Conservation (phyloP, 2,329 filamentous ascomycete genomes). For the Dactylellina cionopaga region DNA sequence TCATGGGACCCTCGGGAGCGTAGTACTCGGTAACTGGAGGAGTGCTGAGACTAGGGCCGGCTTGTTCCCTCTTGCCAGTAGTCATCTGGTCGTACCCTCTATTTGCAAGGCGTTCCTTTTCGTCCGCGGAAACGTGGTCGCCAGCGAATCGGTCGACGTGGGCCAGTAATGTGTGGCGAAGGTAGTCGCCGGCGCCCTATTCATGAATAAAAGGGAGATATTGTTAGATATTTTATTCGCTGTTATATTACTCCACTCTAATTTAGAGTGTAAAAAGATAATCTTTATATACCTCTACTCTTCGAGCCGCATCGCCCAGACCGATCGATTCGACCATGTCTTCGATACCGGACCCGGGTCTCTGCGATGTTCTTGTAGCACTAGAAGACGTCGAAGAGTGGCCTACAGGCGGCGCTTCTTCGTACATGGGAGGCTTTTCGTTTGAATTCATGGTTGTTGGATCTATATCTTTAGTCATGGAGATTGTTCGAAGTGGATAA, state of each 20-base stretch:
- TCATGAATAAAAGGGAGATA: no score
- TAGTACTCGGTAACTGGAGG: slow-evolving; percentile 16
- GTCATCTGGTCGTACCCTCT: slow-evolving; percentile 29
- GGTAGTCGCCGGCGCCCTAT: slow-evolving; percentile 42
- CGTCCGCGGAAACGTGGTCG: slow-evolving; percentile 15
- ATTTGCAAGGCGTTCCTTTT: slow-evolving; percentile 30
- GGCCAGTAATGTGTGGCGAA: slow-evolving; percentile 29
- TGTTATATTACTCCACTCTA: no score
- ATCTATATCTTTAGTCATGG: not conserved
- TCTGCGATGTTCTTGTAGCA: not conserved
- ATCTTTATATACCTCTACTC: slow-evolving; percentile 21
- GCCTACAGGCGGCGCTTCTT: not conserved
- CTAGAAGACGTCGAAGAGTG: not conserved
- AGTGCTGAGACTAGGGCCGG: not conserved
- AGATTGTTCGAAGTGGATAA: not conserved
- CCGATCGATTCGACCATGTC: slow-evolving; percentile 17
- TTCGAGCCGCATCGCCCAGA: slow-evolving; percentile 1
- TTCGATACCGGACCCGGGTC: not conserved
- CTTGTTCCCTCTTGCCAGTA: slow-evolving; percentile 12
- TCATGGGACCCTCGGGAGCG: not conserved
- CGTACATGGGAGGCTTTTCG: slow-evolving; percentile 24
- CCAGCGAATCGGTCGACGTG: slow-evolving; percentile 37
- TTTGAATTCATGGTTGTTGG: not conserved
- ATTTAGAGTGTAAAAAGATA: no score
- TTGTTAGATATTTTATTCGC: not conserved